Base-by-base conservation (phyloP, 2,329 filamentous ascomycete species). In the Lasiodiplodia hormozganensis region DNA sequence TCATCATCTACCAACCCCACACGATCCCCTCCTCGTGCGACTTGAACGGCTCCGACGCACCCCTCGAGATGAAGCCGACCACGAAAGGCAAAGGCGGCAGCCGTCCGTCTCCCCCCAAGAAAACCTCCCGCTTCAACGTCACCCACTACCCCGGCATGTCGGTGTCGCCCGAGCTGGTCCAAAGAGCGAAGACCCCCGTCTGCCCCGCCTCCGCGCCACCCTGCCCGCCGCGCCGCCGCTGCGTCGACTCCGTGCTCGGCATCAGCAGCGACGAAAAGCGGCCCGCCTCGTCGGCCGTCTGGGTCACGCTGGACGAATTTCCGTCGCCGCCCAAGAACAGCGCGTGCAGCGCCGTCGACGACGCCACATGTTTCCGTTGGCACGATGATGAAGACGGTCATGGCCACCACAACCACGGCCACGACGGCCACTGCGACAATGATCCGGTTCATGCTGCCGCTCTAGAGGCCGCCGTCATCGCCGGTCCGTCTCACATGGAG, bases 1-100 rank as follows among this genome's bases (percentile, higher is more conserved):
- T 38, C n/a, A 21, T 52, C 47, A 10, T 52, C 31, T 43, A 64
- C 23, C 31, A 47, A 3, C 4, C n/a, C 11, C 28, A 34, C 18
- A 12, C 58, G 11, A 36, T 23, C 3, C 11, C 47, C 43, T 64
- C 60, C 8, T 34, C 43, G 5, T n/a, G 16, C 25, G 25, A 64
- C 28, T 18, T 36, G 25, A 38, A 47, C 31, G 25, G 16, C 16
- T 52, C 60, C 25, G 23, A 38, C n/a, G n/a, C 43, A 6, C 60
- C 60, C 23, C 43, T 62, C 10, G 60, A 64, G 31, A 64, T 52
- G 60, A 51, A 64, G 28, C 47, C 10, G 16, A 51, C 23, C 40
- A 10, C 11, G 14, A 38, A 14, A 5, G 14, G 21, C 57, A 47
- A 36, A 18, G 28, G 28, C 28, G 28, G 28, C 31, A 10, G 31